Conservation (phyloP, 176 grass and related monocot genomes). For the Olyra latifolia region DNA sequence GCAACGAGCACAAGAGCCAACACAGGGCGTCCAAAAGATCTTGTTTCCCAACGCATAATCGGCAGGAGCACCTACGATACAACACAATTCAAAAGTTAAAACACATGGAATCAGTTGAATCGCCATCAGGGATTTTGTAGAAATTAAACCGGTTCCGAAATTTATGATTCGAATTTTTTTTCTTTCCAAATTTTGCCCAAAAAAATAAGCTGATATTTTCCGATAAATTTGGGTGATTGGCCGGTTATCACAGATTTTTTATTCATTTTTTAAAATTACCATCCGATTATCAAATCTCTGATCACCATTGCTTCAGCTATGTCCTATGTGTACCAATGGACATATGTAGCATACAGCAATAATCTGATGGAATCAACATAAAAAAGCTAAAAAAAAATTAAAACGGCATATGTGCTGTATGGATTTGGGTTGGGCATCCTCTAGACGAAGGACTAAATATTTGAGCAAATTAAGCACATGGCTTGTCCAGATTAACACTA, state of each 20-base stretch:
- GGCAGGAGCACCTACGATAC: slow-evolving; percentile 78
- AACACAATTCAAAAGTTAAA: slow-evolving; percentile 13
- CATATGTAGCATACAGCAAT: not conserved
- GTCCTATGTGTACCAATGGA: not conserved
- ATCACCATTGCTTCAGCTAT: not conserved
- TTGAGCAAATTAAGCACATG: not conserved
- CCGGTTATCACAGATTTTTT: too few relatives aligned
- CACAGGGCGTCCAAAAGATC: slow-evolving; percentile 63
- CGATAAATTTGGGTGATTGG: too few relatives aligned
- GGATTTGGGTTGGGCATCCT: not conserved
- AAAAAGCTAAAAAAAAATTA: not conserved
- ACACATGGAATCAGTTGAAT: not conserved
- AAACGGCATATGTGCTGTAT: not conserved
- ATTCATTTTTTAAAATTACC: too few relatives aligned
- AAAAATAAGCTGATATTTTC: too few relatives aligned
- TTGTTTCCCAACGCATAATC: slow-evolving; percentile 92
- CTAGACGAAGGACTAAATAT: not conserved
- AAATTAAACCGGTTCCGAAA: too few relatives aligned
- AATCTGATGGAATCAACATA: not conserved
- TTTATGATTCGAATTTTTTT: too few relatives aligned
- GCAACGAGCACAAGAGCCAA: slow-evolving; percentile 65
- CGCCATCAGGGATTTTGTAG: too few relatives aligned
- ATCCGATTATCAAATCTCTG: too few relatives aligned
- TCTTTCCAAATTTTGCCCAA: too few relatives aligned
- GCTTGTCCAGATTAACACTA: not conserved